Conservation (phyloP, 2,329 filamentous ascomycete species). For the Trichophyton equinum region DNA sequence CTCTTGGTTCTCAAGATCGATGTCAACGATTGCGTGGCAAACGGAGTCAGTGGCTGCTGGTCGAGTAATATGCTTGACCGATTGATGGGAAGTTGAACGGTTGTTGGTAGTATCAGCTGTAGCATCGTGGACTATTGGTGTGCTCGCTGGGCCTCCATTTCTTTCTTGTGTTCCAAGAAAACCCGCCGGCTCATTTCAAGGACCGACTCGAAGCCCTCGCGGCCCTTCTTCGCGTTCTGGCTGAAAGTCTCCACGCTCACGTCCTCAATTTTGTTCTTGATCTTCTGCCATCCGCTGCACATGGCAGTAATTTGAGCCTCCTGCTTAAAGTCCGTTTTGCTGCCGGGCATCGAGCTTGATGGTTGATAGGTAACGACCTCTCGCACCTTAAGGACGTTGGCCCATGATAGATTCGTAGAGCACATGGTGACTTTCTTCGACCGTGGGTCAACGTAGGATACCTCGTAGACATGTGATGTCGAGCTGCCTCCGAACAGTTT, state of each 20-base stretch:
- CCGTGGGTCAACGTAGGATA: conserved; percentile 79
- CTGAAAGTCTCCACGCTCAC: conserved; percentile 75
- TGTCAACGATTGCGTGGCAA: neutral
- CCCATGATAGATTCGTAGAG: conserved; percentile 86
- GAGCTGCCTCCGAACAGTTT: conserved; percentile 66
- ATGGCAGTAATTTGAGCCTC: conserved; percentile 85
- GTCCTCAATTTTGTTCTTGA: conserved; percentile 93
- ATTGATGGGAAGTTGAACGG: too few relatives aligned
- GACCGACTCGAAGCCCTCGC: conserved; percentile 90
- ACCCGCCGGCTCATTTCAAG: conserved; percentile 84
- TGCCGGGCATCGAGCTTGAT: conserved; percentile 35
- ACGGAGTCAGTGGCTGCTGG: neutral
- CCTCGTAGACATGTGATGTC: conserved; percentile 83
- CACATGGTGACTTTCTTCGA: conserved; percentile 90
- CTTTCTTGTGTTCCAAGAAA: conserved; percentile 73
- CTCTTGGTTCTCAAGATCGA: neutral
- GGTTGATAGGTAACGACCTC: conserved; percentile 86
- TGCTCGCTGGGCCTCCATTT: conserved; percentile 36
- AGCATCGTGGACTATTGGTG: neutral
- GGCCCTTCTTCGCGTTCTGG: conserved; percentile 81
- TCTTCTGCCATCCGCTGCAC: conserved; percentile 92
- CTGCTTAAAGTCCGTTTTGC: conserved; percentile 70
- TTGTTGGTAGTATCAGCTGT: neutral
- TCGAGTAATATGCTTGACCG: neutral
- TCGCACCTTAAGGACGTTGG: conserved; percentile 78